phyloP scores from a whole-genome alignment of 129 eudicot species.

The Cynara cardunculus region DNA sequence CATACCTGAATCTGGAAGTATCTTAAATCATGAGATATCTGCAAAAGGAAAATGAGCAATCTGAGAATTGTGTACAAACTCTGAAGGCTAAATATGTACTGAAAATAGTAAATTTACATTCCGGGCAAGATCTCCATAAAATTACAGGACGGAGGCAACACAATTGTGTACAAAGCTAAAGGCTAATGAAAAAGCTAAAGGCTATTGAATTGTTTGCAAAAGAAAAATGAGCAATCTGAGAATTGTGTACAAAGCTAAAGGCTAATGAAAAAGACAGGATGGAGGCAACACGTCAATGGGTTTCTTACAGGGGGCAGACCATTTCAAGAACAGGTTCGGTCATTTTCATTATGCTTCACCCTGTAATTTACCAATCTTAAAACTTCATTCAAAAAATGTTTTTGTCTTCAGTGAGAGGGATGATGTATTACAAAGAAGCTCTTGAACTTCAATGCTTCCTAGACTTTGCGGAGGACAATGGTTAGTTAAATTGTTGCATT shows the following conservation, averaged over 20 bases:
- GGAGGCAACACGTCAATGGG: conserved; percentile 86
- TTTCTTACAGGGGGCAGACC: conserved; percentile 96
- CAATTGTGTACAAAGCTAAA: too few species aligned
- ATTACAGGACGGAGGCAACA: too few species aligned
- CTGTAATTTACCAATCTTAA: background rate
- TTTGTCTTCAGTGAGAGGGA: conserved; percentile 77
- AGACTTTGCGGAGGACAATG: conserved; percentile 76
- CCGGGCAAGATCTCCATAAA: too few species aligned
- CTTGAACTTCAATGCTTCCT: conserved; percentile 90
- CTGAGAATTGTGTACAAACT: too few species aligned
- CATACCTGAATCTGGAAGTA: too few species aligned
- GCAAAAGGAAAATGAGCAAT: too few species aligned
- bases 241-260: conserved; percentile 46
- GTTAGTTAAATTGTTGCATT: conserved; percentile 37
- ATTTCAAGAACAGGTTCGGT: conserved; percentile 89
- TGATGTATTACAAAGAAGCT: conserved; percentile 95
- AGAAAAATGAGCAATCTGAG: too few species aligned
- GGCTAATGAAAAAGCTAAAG: too few species aligned
- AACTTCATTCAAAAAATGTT: background rate
- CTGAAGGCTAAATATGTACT: too few species aligned
- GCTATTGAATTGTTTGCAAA: too few species aligned
- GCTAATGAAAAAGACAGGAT: conserved; percentile 38
- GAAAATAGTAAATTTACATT: too few species aligned
- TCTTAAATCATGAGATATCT: too few species aligned
- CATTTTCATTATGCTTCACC: background rate